Evolutionary conservation across 495 filamentous ascomycete genomes (phyloP).

Genomic region (Lindgomyces ingoldianus): DNA sequence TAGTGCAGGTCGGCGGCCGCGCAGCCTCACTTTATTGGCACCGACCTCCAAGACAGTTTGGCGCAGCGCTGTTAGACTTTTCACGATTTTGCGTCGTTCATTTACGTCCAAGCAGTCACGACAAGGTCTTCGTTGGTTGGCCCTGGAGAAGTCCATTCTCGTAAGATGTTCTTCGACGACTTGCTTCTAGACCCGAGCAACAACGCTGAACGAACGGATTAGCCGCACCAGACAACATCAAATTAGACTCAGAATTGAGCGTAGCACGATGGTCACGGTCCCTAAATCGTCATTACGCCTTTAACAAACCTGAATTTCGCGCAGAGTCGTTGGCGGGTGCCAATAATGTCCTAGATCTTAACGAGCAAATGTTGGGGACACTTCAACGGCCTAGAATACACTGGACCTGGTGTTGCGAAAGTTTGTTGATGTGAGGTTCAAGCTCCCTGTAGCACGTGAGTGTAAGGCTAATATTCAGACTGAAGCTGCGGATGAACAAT

Average conservation of each 20-base stretch:
- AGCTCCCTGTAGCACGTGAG: no score
- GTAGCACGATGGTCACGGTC: neutral
- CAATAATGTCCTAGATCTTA: neutral
- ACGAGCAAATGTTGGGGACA: neutral
- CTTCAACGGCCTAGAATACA: neutral
- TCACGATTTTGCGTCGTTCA: neutral
- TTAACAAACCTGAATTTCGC: neutral
- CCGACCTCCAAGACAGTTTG: neutral
- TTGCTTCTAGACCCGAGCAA: no score
- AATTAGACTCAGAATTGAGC: conserved; percentile 7
- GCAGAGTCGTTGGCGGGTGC: no score
- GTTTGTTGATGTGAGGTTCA: no score
- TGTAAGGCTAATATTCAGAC: no score
- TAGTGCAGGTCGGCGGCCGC: conserved; percentile 22
- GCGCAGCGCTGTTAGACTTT: neutral
- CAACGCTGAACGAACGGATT: neutral
- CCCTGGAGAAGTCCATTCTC: no score
- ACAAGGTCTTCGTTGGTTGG: no score
- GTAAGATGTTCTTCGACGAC: no score
- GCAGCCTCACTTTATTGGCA: conserved; percentile 28
- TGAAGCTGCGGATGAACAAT: no score
- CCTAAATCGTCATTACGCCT: neutral
- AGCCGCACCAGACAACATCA: neutral
- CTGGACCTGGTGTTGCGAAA: no score
- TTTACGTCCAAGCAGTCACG: conserved; percentile 3